Conservation (phyloP, 306 rosid species). For the Lagenaria siceraria region DNA sequence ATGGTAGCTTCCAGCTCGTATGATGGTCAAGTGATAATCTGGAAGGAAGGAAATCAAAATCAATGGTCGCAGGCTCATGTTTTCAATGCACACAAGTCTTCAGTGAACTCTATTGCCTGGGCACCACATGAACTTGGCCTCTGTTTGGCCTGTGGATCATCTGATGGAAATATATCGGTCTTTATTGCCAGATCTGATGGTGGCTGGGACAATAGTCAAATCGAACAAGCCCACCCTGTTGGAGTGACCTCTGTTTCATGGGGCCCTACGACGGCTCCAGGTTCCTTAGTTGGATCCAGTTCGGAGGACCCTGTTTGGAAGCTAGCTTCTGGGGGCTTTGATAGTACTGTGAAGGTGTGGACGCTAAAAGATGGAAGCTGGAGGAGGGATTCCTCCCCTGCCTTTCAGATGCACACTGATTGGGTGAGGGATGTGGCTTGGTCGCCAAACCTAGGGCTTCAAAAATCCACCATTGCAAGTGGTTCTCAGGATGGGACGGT, state of each 20-base stretch:
- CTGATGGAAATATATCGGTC: conserved; percentile 80
- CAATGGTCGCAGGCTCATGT: conserved; percentile 82
- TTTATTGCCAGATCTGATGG: conserved; percentile 75
- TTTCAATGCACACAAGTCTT: conserved; percentile 63
- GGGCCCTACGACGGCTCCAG: conserved; percentile 84
- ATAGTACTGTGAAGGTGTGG: conserved; percentile 86
- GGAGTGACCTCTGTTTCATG: conserved; percentile 93
- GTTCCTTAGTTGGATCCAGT: conserved; percentile 69
- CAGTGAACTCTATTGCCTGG: conserved; percentile 90
- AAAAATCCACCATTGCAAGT: conserved; percentile 80
- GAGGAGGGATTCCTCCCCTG: conserved; percentile 87
- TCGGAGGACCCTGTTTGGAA: conserved; percentile 70
- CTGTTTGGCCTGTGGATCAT: conserved; percentile 81
- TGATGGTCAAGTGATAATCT: conserved; percentile 66
- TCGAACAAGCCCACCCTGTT: conserved; percentile 78
- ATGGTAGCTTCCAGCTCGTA: conserved; percentile 75
- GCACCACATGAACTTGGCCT: conserved; percentile 94
- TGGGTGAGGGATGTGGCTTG: conserved; percentile 91
- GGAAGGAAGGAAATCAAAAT: conserved; percentile 90
- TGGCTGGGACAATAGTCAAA: conserved; percentile 78
- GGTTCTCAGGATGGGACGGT: conserved; percentile 81
- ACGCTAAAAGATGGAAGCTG: conserved; percentile 60
- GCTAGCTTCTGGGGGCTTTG: conserved; percentile 87
- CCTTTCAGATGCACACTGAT: conserved; percentile 77
- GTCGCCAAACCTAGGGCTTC: conserved; percentile 95